phyloP scores from a whole-genome alignment of 2,329 filamentous ascomycete species.

The Colletotrichum spinosum region DNA sequence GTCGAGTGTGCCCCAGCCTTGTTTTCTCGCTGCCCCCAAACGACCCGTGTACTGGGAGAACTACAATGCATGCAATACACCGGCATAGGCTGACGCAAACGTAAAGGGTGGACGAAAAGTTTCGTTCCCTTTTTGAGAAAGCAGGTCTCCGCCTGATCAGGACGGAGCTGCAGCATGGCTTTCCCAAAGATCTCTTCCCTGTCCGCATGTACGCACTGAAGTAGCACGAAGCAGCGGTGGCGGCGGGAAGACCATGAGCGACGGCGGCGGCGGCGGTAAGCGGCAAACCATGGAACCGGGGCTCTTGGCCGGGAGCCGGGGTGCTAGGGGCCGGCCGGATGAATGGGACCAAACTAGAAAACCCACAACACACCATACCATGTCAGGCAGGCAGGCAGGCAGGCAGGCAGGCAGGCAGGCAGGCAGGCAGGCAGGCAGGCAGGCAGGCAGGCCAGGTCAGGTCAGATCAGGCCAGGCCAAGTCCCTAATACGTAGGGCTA shows the following conservation, averaged over 20 bases:
- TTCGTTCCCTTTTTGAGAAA: conserved; percentile 74
- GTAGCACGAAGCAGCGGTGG: conserved; percentile 33
- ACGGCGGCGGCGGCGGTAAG: conserved; percentile 25
- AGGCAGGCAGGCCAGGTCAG: not conserved
- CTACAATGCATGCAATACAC: conserved; percentile 31
- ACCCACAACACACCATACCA: not conserved
- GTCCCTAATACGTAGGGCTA: not conserved
- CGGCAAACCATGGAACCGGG: conserved; percentile 34
- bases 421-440: no score
- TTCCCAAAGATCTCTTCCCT: conserved; percentile 76
- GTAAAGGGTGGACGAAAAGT: conserved; percentile 76
- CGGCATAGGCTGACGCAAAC: conserved; percentile 26
- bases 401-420: no score
- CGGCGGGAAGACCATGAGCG: conserved; percentile 3
- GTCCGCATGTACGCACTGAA: conserved; percentile 84
- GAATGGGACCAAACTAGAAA: not conserved
- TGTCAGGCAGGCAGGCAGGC: not conserved
- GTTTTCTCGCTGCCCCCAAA: conserved; percentile 16
- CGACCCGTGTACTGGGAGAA: conserved; percentile 18
- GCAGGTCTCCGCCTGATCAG: conserved; percentile 77
- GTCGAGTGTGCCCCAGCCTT: not conserved
- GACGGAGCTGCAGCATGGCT: conserved; percentile 79
- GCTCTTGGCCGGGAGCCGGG: conserved; percentile 18
- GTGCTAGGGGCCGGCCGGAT: conserved; percentile 26
- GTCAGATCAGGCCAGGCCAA: not conserved